phyloP scores from a whole-genome alignment of 2,329 filamentous ascomycete genomes.

The Xylaria sp. region DNA sequence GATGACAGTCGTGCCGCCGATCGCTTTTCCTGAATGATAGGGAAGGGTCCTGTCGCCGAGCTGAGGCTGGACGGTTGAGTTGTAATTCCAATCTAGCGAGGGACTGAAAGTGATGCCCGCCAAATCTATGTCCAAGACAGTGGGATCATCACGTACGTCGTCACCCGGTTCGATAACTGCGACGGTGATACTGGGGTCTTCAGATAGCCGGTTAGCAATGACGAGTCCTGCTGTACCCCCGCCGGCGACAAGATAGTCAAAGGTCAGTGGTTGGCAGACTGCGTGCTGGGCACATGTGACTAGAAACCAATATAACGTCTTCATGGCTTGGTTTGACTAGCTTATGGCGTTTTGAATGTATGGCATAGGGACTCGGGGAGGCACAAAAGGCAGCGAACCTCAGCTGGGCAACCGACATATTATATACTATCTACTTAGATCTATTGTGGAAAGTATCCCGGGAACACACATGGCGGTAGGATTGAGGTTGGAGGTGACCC shows the following conservation, averaged over 20 bases:
- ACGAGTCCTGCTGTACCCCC: slow-evolving; percentile 34
- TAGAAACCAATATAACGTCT: neutral
- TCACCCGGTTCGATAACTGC: slow-evolving; percentile 33
- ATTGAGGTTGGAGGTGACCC: too few relatives aligned
- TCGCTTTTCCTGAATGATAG: slow-evolving; percentile 2
- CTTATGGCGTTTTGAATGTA: neutral
- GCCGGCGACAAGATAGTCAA: slow-evolving; percentile 35
- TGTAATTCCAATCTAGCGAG: slow-evolving; percentile 14
- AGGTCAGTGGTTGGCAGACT: neutral
- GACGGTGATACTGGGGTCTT: slow-evolving; percentile 32
- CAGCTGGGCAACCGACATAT: neutral
- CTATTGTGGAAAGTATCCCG: neutral
- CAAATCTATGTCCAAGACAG: slow-evolving; percentile 10
- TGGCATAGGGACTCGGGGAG: neutral
- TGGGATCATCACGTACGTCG: slow-evolving; percentile 29
- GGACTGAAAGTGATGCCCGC: neutral
- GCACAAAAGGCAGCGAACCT: neutral
- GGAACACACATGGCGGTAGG: too few relatives aligned
- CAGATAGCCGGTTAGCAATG: slow-evolving; percentile 34
- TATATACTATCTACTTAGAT: neutral
- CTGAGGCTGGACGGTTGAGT: slow-evolving; percentile 1
- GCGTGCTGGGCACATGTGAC: neutral
- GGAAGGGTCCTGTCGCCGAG: neutral
- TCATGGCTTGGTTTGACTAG: neutral
- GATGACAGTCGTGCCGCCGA: slow-evolving; percentile 15